Base-by-base conservation (phyloP, 1,139 yeast species). In the Keqinozyma sinolaborantium region DNA sequence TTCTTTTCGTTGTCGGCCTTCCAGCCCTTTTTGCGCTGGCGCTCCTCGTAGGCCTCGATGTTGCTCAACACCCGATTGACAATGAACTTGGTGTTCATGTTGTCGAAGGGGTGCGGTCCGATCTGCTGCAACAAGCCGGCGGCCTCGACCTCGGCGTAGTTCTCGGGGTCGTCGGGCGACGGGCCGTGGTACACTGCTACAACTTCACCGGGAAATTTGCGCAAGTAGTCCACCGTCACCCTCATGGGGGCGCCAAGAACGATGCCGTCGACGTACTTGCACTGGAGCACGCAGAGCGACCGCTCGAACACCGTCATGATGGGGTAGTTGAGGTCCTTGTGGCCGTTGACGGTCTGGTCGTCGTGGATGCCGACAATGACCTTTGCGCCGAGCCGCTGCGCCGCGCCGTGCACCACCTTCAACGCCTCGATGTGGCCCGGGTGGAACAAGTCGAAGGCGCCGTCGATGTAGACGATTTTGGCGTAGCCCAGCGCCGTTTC, bases 361-460 rank as follows among this genome's bases (percentile, higher is more conserved):
- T 78, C 80, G 44, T 77, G 79, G 16, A 87, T 56, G 1, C 95
- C 95, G 14, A 84, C 87, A 4, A 83, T 58, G 1, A 86, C 77
- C 7, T 64, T 54, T 7, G 71, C 69, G 6, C 53, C 51, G 4
- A 56, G 56, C 3, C 64, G 63, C 26, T 32, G 57, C 32, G 53
- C 80, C 26, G 56, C 59, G 35, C 58, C 56, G 21, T 58, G 51
- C 8, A 74, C 77, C 7, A 62, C 51, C 35, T 72, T 64, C 40
- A 84, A 64, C 9, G 80, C 78, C 48, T 80, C 84, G 41, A 90
- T 86, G 53, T 92, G 97, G 12, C 96, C 97, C 18, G 95, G 90
- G 53, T 88, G 90, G 59, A 92, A 88, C 40, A 92, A 67, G 56
- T 92, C 98, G 61, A 88, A 92, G 2, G 85, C 85, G 14, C 97